Evolutionary conservation across 2,329 filamentous ascomycete genomes (phyloP).

Genomic region (Claviceps arundinis): DNA sequence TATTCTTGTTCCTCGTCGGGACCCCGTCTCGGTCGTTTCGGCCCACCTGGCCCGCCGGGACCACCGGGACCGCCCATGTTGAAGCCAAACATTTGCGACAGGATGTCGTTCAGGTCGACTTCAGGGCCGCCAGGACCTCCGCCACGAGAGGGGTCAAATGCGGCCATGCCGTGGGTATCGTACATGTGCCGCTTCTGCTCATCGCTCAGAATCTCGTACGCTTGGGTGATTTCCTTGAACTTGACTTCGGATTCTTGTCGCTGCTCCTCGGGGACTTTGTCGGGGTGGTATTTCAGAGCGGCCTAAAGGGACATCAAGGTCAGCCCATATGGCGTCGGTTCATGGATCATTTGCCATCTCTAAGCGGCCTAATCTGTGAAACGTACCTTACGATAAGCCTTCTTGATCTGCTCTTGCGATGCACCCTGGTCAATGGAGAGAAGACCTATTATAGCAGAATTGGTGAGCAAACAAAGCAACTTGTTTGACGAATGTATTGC

Average conservation of each 20-base stretch:
- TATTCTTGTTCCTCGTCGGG: constrained; percentile 83
- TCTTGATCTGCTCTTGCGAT: constrained; percentile 73
- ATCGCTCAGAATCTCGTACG: constrained; percentile 95
- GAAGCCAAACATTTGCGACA: constrained; percentile 85
- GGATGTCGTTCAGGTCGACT: constrained; percentile 80
- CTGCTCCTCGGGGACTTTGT: constrained; percentile 83
- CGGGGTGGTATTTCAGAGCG: constrained; percentile 78
- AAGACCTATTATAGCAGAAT: constrained; percentile 43
- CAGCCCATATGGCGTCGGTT: neutral
- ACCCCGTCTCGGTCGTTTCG: constrained; percentile 54
- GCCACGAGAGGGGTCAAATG: constrained; percentile 67
- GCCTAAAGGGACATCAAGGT: constrained; percentile 38
- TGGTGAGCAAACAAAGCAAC: constrained; percentile 1
- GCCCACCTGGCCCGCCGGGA: constrained; percentile 37
- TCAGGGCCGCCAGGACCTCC: constrained; percentile 55
- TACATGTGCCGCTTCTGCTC: constrained; percentile 87
- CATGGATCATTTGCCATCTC: too few species aligned
- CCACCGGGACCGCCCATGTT: constrained; percentile 37
- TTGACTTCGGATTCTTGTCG: constrained; percentile 75
- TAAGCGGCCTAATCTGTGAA: neutral
- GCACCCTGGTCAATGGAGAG: constrained; percentile 63
- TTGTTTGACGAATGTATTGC: neutral
- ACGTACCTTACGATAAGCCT: constrained; percentile 84
- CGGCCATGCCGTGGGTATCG: constrained; percentile 89
- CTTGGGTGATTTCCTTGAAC: constrained; percentile 87